Base-by-base conservation (phyloP, 164 flowering plant genomes). In the Hamamelis virginiana region DNA sequence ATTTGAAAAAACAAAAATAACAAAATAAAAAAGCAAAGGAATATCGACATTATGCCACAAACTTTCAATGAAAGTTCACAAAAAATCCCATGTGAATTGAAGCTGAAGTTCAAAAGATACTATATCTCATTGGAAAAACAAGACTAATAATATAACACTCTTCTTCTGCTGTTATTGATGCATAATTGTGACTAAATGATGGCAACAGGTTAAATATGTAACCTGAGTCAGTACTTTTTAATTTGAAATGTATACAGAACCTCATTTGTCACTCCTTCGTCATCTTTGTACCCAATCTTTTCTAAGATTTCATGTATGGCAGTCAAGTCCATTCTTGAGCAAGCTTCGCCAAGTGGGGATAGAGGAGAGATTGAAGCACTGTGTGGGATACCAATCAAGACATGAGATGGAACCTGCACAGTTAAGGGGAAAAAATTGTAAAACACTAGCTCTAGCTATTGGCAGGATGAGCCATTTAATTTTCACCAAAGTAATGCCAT, bases 181-280 rank as follows among this genome's bases (percentile, higher is more conserved):
- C 16, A 50, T n/a, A 50, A 14, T 9, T 28, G 16, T 28, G 16
- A 57, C 18, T 57, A 25, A 33, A 26, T 63, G 51, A 63, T 47
- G 23, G 27, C 16, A 63, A 23, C 18, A 22, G 33, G 14, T n/a
- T 46, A 22, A 9, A 14, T 9, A 59, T 59, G 53, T 56, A 59
- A 25, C 57, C 10, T 21, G 28, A 14, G 47, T 38, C 11, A 38
- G 28, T 59, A 16, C 9, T 22, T 18, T 27, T 12, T 28, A n/a
- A 21, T 16, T 0, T 18, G 8, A 64, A 38, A 62, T 18, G 23
- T 19, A 38, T 21, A 4, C 6, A 46, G 14, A 58, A 87, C 91
- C 90, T 88, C 92, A 72, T 78, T 88, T 61, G 87, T 45, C 22
- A 77, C 70, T 72, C 92, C 92, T 65, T 86, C 87, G 59, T 88